Base-by-base conservation (phyloP, 176 grass and related monocot genomes). In the Pontederia paniculata region DNA sequence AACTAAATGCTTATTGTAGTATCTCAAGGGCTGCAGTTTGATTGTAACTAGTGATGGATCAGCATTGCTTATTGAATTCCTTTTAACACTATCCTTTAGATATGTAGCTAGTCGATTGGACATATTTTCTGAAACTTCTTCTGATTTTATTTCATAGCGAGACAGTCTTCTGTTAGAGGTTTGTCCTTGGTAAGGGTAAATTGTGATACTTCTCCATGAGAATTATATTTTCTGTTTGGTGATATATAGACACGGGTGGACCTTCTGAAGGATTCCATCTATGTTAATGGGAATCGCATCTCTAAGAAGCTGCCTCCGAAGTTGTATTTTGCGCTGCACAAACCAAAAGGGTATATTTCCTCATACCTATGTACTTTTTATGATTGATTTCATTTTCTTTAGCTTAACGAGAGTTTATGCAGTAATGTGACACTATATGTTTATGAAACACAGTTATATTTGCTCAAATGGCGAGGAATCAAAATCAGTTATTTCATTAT, bases 301-400 rank as follows among this genome's bases (percentile, higher is more conserved):
- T 74, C 91, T 28, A 97, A 90, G 73, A 97, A 78, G 63, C 50
- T 90, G 46, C 91, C 91, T 68, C 86, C 77, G 0, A 90, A 89
- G 55, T 58, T 90, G 7, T 90, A 90, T 74, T 97, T 97, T 81
- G 83, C 80, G 68, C 62, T 97, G 57, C 89, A 97, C 77, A 97
- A 97, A 69, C 82, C 91, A 71, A 90, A 97, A 79, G 86, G 86
- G 91, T 97, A 45, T 37, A 37, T 37, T 37, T 37, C 5, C 28
- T 37, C 28, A 37, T 37, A 37, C 28, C 28, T 37, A 37, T 37
- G 28, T 37, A 37, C 28, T 37, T 37, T 37, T 6, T 5, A 6
- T 37, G 0, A 37, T 37, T 37, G 28, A 37, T 37, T 21, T 48
- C 9, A 48, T 52, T 42, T 41, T 17, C 13, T 15, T 57, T 4